Evolutionary conservation across 768 basidiomycete genomes (phyloP), one percentile per base, ranked within the genome.

Genomic region (Leccinum broughii): DNA sequence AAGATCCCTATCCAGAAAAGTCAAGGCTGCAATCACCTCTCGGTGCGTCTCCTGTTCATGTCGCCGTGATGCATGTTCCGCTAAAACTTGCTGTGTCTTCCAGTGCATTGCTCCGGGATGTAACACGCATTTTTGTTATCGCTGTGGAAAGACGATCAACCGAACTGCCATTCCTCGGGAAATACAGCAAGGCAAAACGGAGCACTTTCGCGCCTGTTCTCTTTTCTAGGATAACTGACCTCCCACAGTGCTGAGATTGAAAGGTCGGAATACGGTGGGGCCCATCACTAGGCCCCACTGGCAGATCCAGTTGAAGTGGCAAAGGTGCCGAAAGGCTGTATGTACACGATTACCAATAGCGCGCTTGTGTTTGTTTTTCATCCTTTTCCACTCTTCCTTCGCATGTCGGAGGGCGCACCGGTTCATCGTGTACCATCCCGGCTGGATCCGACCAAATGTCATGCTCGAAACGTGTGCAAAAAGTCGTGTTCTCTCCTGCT

Each of bases 11-110:
- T 83, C 28, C 80, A 83, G 64, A 86, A 84, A 60, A 62, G 65
- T 1, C 71, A 70, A 3, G 85, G 85, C 1, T 86, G 85, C 64
- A 80, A 85, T 62, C 84, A 86, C 67, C 83, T 86, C 75, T 81
- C 81, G 51, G 85, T 84, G 44, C 66, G 83, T 73, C 26, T 39
- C 39, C 26, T 24, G 11, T 30, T 46, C 37, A 17, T 35, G 24
- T 35, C 13, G 28, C 22, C 13, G 20, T 6, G 3, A 20, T 15
- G 11, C 39, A 41, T 56, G 48, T 35, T 10, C 8, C 44, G 41
- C 55, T 51, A 34, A 24, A 13, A 13, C 30, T 56, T 52, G 48
- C 59, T 52, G 22, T 41, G 28, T 10, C 14, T 57, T 26, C 30
- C 51, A 85, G 84, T 85, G 83, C 60, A 77, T 79, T n/a, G 70